phyloP scores from a whole-genome alignment of 1,284 basidiomycete species.

The Tilletia setariae region DNA sequence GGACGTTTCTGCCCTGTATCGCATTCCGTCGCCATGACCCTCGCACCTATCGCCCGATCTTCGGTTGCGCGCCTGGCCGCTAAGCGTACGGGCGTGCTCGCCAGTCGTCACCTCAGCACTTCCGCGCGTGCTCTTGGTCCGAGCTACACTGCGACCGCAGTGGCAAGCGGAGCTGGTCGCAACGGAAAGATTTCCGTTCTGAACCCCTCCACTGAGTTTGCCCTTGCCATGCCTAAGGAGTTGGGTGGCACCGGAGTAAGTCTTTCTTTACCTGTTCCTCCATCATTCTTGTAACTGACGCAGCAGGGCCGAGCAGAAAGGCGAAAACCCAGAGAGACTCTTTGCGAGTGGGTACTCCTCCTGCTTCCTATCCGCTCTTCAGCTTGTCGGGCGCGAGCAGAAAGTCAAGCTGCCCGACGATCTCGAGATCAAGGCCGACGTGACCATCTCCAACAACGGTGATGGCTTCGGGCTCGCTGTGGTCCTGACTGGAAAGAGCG shows the following conservation, averaged over 20 bases:
- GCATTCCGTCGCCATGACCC: too few species aligned
- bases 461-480: neutral
- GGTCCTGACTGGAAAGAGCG: neutral
- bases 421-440: neutral
- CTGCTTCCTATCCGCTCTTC: conserved; percentile 4
- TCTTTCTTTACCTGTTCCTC: too few species aligned
- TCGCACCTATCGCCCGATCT: neutral
- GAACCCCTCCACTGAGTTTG: neutral
- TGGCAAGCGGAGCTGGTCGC: neutral
- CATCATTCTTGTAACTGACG: too few species aligned
- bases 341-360: neutral
- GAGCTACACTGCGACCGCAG: neutral
- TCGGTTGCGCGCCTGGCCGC: neutral
- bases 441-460: neutral
- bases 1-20: too few species aligned
- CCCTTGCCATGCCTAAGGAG: conserved; percentile 8
- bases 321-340: neutral
- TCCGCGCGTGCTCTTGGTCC: neutral
- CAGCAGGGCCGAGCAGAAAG: neutral
- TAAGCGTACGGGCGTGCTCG: neutral
- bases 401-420: conserved; percentile 6
- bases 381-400: neutral
- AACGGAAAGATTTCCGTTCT: neutral
- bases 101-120: neutral
- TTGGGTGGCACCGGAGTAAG: neutral